phyloP scores from a whole-genome alignment of 805 yeast species.

The Maudiozyma bulderi region DNA sequence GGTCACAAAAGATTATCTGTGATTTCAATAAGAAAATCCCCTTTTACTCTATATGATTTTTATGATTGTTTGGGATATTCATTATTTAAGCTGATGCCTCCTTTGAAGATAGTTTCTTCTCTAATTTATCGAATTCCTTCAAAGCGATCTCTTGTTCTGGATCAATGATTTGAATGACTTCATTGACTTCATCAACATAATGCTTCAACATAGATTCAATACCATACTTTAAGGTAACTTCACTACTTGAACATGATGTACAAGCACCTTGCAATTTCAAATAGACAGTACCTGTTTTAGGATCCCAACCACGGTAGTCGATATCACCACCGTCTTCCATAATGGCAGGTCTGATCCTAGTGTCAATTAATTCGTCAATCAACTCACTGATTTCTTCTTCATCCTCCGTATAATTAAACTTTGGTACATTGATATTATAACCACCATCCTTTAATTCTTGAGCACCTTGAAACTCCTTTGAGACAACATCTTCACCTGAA shows the following conservation, averaged over 20 bases:
- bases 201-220: conserved; percentile 96
- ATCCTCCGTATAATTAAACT: conserved; percentile 40
- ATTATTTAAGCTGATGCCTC: background rate
- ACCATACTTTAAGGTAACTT: conserved; percentile 88
- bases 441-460: conserved; percentile 32
- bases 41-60: too few relatives aligned
- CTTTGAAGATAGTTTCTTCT: conserved; percentile 38
- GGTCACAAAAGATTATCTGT: background rate
- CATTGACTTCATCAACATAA: conserved; percentile 89
- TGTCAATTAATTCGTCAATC: conserved; percentile 86
- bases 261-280: conserved; percentile 93
- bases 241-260: conserved; percentile 82
- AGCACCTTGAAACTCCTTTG: conserved; percentile 22
- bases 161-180: conserved; percentile 80
- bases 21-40: too few relatives aligned
- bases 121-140: conserved; percentile 78
- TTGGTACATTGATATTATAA: conserved; percentile 23
- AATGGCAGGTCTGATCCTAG: conserved; percentile 93
- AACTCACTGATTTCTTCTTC: conserved; percentile 75
- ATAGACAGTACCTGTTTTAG: conserved; percentile 77
- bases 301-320: conserved; percentile 77
- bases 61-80: background rate
- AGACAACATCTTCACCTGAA: conserved; percentile 20
- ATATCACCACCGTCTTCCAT: conserved; percentile 99
- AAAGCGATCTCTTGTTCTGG: conserved; percentile 68